Evolutionary conservation across 768 basidiomycete genomes (phyloP), one percentile per base, ranked within the genome.

Genomic region (Leccinum longicurvipes): DNA sequence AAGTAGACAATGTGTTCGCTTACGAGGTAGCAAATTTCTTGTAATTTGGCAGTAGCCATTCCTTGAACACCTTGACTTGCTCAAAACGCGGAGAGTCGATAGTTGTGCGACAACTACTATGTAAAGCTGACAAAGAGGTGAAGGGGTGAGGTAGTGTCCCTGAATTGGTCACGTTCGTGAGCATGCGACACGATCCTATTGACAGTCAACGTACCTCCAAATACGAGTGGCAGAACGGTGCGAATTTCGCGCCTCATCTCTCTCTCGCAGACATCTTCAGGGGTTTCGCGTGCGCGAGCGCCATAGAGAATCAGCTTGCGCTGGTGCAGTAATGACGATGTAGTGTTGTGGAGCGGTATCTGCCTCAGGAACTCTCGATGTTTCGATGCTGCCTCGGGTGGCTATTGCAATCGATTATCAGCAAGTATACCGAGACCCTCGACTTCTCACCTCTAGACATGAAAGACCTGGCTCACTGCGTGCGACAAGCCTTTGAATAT

Each of bases 401-500:
- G 60, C 57, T 61, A 41, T 52, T 25, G 31, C 3, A 48, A 10
- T 3, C 15, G 2, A 44, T 61, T 52, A 59, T 29, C 41, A 25
- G 9, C n/a, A 47, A 27, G 11, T 14, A 48, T 19, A 32, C 25
- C 3, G 9, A 1, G 4, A 11, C 32, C 23, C 8, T 15, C 9
- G 7, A 31, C 10, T 14, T 50, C 78, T 31, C 62, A 86, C 87
- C 70, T 85, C 80, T 15, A 70, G 68, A 58, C 67, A 76, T 4
- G 79, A 78, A 32, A 91, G 68, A 8, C 84, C 87, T 0, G 70
- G 62, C 66, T 92, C 91, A 9, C 88, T 85, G 17, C 91, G 81
- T 4, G 89, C 89, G 53, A 93, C 83, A n/a, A 93, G 76, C 41
- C 89, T 81, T 63, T 91, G 88, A 36, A 92, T 80, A 63, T 92